phyloP scores from a whole-genome alignment of 2,329 filamentous ascomycete species.

The Biscogniauxia marginata region DNA sequence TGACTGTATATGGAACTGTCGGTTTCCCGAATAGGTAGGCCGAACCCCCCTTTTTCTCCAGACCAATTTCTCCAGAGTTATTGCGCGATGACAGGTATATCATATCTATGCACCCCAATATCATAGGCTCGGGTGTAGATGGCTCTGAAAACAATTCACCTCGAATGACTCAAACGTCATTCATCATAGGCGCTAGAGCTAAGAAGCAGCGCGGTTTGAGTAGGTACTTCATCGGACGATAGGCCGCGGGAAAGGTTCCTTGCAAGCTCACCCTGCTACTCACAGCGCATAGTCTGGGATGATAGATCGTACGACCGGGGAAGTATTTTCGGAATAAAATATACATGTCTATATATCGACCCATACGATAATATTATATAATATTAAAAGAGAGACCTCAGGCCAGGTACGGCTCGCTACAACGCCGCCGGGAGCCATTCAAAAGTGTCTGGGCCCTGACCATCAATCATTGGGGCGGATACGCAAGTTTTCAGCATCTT shows the following conservation, averaged over 20 bases:
- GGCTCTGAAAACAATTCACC: too few species aligned
- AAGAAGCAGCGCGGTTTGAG: not conserved
- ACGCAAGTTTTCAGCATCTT: not conserved
- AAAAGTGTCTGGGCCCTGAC: not conserved
- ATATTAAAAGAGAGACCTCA: not conserved
- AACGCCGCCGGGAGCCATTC: not conserved
- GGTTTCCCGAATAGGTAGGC: not conserved
- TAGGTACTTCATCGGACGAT: not conserved
- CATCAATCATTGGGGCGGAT: not conserved
- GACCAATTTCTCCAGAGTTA: not conserved
- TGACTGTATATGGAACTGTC: not conserved
- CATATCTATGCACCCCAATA: too few species aligned
- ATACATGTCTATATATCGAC: conserved; percentile 2
- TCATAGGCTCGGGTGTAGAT: too few species aligned
- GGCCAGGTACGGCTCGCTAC: not conserved
- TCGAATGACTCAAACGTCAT: too few species aligned
- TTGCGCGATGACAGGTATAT: not conserved
- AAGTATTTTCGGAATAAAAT: not conserved
- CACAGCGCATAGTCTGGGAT: not conserved
- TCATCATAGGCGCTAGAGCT: not conserved
- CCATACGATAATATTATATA: conserved; percentile 3
- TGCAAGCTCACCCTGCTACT: not conserved
- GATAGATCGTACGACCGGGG: conserved; percentile 5
- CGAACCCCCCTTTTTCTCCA: not conserved
- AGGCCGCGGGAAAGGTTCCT: not conserved